Percentiles rank a stretch among this genome's conserved stretches.
Conservation (phyloP, 1,284 basidiomycete genomes). For the Cutaneotrichosporon curvatum region DNA sequence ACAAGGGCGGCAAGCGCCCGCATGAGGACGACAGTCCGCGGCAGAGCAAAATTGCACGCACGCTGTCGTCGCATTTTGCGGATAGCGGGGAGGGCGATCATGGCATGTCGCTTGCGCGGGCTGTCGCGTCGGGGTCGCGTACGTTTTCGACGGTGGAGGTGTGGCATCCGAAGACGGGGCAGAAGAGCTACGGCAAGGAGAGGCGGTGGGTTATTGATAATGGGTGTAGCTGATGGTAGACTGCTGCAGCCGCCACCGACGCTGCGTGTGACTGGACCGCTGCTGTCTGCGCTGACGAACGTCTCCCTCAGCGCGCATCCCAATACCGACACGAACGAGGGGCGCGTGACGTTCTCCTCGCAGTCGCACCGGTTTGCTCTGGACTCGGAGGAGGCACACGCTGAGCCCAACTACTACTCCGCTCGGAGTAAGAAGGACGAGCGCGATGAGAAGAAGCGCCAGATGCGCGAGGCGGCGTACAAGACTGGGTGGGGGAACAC, state of each 20-base stretch:
- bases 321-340: conserved; percentile 4
- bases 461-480: conserved; percentile 24
- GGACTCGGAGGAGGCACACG: background rate
- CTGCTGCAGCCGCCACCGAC: conserved; percentile 38
- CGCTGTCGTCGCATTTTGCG: conserved; percentile 7
- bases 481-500: conserved; percentile 31
- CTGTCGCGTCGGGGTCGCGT: background rate
- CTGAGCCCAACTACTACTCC: background rate
- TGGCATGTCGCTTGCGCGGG: background rate
- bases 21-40: conserved; percentile 5
- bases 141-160: conserved; percentile 28
- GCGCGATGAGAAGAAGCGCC: conserved; percentile 11
- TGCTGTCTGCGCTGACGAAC: conserved; percentile 18
- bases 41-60: conserved; percentile 9
- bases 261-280: conserved; percentile 30
- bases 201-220: conserved; percentile 24
- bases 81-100: background rate
- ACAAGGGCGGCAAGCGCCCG: conserved; percentile 1
- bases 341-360: conserved; percentile 15
- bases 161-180: conserved; percentile 39
- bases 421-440: conserved; percentile 5
- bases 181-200: conserved; percentile 43
- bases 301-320: conserved; percentile 7
- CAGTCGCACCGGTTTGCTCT: conserved; percentile 24
- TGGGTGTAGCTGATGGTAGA: conserved; percentile 18